Evolutionary conservation across 2,329 filamentous ascomycete species (phyloP).

Genomic region (Alternaria incomplexa): DNA sequence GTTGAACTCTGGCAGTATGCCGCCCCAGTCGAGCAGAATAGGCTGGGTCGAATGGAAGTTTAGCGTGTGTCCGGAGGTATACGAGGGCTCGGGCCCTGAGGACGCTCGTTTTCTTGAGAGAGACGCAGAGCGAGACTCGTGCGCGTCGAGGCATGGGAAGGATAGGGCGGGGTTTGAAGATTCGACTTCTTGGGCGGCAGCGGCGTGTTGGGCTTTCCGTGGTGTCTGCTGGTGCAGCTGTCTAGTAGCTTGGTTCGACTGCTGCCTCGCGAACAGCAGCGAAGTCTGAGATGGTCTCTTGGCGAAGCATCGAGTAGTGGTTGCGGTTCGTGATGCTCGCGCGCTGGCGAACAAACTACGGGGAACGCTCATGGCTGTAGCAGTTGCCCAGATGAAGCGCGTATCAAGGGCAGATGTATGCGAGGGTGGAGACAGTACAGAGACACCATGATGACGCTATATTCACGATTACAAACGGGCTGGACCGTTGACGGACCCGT

Average conservation of each 20-base stretch:
- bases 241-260: constrained; percentile 30
- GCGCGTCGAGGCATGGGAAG: constrained; percentile 51
- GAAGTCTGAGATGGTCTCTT: constrained; percentile 11
- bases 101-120: constrained; percentile 72
- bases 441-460: constrained; percentile 25
- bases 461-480: constrained; percentile 20
- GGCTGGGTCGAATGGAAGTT: constrained; percentile 76
- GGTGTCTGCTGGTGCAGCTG: constrained; percentile 39
- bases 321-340: constrained; percentile 23
- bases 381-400: background rate
- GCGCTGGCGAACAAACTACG: constrained; percentile 35
- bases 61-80: constrained; percentile 86
- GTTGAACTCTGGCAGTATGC: constrained; percentile 84
- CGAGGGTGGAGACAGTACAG: constrained; percentile 10
- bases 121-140: constrained; percentile 63
- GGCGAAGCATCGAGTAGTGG: constrained; percentile 8
- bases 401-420: constrained; percentile 4
- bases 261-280: constrained; percentile 21
- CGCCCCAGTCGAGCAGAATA: constrained; percentile 91
- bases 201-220: constrained; percentile 32
- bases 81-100: constrained; percentile 88
- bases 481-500: constrained; percentile 1
- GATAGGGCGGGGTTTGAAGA: constrained; percentile 50
- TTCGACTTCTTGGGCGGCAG: constrained; percentile 30
- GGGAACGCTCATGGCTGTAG: constrained; percentile 37